A percentile compares a stretch with the other conserved stretches of the same genome.
Evolutionary conservation across 371 early-diverging fungal genomes (phyloP).

Genomic region (Mortierella polycephala): DNA sequence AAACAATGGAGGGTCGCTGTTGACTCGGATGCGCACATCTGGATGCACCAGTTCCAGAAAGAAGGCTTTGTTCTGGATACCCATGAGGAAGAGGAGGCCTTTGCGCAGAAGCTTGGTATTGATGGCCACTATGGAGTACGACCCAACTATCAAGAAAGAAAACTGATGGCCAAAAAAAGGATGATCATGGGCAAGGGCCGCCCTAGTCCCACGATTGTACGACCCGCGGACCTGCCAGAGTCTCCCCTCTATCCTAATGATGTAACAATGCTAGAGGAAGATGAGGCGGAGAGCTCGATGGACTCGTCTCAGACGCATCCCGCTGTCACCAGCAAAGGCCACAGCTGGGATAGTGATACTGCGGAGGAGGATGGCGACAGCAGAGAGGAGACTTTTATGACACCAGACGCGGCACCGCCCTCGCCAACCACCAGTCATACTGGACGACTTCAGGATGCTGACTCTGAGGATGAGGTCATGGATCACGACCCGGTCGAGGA

Average conservation of each 20-base stretch:
- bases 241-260: constrained; percentile 49
- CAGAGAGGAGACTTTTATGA: constrained; percentile 53
- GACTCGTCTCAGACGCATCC: neutral
- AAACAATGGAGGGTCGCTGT: constrained; percentile 79
- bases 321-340: constrained; percentile 5
- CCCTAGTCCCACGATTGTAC: constrained; percentile 23
- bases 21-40: constrained; percentile 76
- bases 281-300: constrained; percentile 23
- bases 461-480: constrained; percentile 49
- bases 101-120: constrained; percentile 52
- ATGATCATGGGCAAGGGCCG: constrained; percentile 55
- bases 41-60: constrained; percentile 64
- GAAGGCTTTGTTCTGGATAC: constrained; percentile 69
- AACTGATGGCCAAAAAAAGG: constrained; percentile 43
- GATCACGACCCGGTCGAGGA: constrained; percentile 35
- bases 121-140: constrained; percentile 57
- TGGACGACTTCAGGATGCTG: constrained; percentile 43
- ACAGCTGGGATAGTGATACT: constrained; percentile 48
- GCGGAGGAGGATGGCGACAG: constrained; percentile 49
- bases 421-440: constrained; percentile 52
- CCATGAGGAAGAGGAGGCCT: constrained; percentile 62
- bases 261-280: constrained; percentile 51
- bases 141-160: constrained; percentile 45
- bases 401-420: constrained; percentile 56
- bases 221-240: constrained; percentile 47